Conservation (phyloP, 768 basidiomycete species). For the Phlebiopsis flavidoalba region DNA sequence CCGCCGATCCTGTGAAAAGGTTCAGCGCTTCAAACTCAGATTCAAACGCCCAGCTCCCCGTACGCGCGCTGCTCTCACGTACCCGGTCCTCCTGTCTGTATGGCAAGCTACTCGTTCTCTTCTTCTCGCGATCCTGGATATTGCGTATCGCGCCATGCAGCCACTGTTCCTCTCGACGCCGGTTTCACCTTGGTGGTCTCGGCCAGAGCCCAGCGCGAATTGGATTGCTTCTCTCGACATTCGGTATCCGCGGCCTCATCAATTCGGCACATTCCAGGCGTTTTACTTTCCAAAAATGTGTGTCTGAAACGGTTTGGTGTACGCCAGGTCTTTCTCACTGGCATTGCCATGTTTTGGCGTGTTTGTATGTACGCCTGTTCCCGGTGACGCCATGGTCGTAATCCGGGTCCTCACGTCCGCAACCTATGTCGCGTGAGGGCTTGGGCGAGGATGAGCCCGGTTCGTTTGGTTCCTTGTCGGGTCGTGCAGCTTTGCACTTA, state of each 20-base stretch:
- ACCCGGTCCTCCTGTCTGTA: slow-evolving; percentile 28
- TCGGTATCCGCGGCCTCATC: slow-evolving; percentile 33
- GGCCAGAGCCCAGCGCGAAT: slow-evolving; percentile 32
- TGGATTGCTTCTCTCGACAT: slow-evolving; percentile 29
- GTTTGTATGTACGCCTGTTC: slow-evolving; percentile 23
- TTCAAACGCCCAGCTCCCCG: slow-evolving; percentile 8
- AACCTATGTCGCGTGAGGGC: slow-evolving; percentile 14
- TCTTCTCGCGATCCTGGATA: slow-evolving; percentile 32
- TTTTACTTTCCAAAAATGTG: slow-evolving; percentile 34
- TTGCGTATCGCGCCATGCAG: slow-evolving; percentile 30
- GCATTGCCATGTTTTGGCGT: slow-evolving; percentile 25
- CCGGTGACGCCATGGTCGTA: slow-evolving; percentile 9
- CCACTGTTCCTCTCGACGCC: slow-evolving; percentile 39
- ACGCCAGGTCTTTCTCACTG: slow-evolving; percentile 24
- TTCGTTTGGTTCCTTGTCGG: slow-evolving; percentile 22
- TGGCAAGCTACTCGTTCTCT: slow-evolving; percentile 28
- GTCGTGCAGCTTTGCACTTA: slow-evolving; percentile 20
- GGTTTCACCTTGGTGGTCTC: slow-evolving; percentile 33
- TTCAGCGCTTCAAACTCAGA: neutral
- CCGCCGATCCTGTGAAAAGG: neutral
- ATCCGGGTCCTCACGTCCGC: no score
- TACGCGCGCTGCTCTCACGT: slow-evolving; percentile 25
- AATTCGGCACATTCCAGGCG: slow-evolving; percentile 34
- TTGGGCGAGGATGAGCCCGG: slow-evolving; percentile 1
- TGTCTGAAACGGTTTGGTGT: slow-evolving; percentile 31